These are phyloP conservation scores for Botrytis fabae DNA, from an alignment of 2,329 filamentous ascomycete genomes.

Conservation along the genomic window DNA sequence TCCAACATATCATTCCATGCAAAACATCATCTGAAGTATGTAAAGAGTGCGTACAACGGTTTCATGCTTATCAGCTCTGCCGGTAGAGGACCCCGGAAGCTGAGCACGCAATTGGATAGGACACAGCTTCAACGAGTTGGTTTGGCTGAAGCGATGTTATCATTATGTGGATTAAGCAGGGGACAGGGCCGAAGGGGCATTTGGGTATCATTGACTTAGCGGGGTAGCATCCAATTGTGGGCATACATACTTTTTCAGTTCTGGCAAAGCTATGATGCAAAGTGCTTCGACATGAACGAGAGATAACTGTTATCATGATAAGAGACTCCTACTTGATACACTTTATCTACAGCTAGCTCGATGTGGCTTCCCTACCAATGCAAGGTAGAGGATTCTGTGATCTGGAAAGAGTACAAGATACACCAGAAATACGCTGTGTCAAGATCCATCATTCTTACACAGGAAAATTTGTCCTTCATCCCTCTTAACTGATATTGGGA, in stretches of 20 bases:
- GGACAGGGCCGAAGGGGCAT: background rate
- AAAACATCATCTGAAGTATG: background rate
- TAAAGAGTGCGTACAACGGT: background rate
- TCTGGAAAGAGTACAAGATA: background rate
- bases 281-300: background rate
- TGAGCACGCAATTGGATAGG: background rate
- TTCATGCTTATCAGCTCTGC: conserved; percentile 5
- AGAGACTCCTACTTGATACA: background rate
- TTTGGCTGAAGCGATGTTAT: background rate
- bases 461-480: no score
- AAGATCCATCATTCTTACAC: background rate
- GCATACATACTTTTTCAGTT: background rate
- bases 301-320: conserved; percentile 7
- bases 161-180: background rate
- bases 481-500: background rate
- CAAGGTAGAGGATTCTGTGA: background rate
- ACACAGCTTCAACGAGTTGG: background rate
- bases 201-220: background rate
- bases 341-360: background rate
- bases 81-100: background rate
- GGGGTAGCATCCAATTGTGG: background rate
- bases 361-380: background rate
- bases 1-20: background rate
- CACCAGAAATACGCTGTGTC: background rate
- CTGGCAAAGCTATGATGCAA: background rate